Base-by-base conservation (phyloP, 108 stramenopile species). In the Poteriospumella lacustris region DNA sequence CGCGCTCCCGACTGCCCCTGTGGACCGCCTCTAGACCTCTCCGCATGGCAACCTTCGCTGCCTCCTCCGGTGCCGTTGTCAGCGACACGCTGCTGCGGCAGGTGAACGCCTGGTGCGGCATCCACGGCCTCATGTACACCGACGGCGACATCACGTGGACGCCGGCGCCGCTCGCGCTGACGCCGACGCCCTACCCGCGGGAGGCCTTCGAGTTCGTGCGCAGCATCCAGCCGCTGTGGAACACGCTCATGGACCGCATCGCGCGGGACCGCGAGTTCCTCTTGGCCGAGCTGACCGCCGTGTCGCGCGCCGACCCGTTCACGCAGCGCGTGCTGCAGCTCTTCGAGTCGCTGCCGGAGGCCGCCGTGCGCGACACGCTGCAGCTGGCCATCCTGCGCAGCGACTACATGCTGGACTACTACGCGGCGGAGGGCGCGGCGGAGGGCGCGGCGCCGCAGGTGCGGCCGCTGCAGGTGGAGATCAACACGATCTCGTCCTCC, bases 401-500 rank as follows among this genome's bases (percentile, higher is more conserved):
- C 75, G 98, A 99, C 86, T 99, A 99, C 90, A 99, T 99, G 98
- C 82, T 97, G 24, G n/a, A 75, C 29, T 38, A 69, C 12, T 78
- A 12, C 38, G 68, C 34, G 0, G 44, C 38, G n/a, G 81, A 72
- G 39, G 77, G 82, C 0, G 79, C 80, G n/a, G 76, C 76, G 15
- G 77, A 82, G 58, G 68, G 76, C 39, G 52, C 89, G n/a, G n/a
- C n/a, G n/a, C n/a, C n/a, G 42, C 56, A 59, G 2, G 24, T 19
- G 24, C 9, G 26, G 19, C 58, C 58, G 5, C 43, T 85, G 43
- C 95, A 99, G 80, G 95, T 99, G 58, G 97, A 99, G 86, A 82
- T 99, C 42, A 99, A 99, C 79, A 99, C 97, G 3, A 95, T 99
- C 76, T 96, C 97, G 2, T 87, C 94, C 2, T 94, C 93, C 38